Conservation (phyloP, 2,329 filamentous ascomycete genomes). For the Curvularia sp. region DNA sequence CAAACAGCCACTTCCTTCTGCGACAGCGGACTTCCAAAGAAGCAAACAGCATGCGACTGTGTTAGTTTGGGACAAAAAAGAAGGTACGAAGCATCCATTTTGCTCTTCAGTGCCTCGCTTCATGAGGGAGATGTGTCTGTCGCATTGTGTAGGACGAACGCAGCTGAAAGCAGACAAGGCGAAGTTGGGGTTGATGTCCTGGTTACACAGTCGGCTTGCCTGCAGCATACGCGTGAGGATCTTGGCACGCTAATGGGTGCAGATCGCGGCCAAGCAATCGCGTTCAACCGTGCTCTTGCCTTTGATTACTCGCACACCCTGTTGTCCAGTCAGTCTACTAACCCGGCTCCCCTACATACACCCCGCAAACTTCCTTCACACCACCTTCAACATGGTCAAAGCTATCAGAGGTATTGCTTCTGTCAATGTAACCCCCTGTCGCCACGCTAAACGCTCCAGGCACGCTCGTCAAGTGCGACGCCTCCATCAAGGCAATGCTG, state of each 20-base stretch:
- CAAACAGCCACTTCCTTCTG: slow-evolving; percentile 1
- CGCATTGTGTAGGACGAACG: too few relatives aligned
- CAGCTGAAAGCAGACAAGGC: not conserved
- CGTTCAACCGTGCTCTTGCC: slow-evolving; percentile 11
- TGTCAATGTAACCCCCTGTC: not conserved
- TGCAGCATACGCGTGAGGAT: slow-evolving; percentile 8
- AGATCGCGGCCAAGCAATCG: slow-evolving; percentile 28
- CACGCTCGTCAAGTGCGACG: slow-evolving; percentile 80
- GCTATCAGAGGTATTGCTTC: slow-evolving; percentile 60
- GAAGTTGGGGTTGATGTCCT: not conserved
- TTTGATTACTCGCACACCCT: slow-evolving; percentile 30
- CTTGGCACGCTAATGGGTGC: slow-evolving; percentile 2
- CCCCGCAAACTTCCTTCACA: slow-evolving; percentile 11
- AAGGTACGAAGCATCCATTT: not conserved
- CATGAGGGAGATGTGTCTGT: not conserved
- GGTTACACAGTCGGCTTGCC: not conserved
- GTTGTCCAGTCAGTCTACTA: slow-evolving; percentile 27
- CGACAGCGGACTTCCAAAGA: slow-evolving; percentile 3
- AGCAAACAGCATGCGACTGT: slow-evolving; percentile 6
- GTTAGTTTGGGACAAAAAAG: not conserved
- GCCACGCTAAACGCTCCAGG: slow-evolving; percentile 53
- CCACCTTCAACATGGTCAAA: slow-evolving; percentile 59
- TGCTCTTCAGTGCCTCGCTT: not conserved
- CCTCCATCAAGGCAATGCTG: slow-evolving; percentile 87
- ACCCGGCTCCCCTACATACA: slow-evolving; percentile 10